Base-by-base conservation (phyloP, 176 grass and related monocot species). In the Microstegium vimineum region DNA sequence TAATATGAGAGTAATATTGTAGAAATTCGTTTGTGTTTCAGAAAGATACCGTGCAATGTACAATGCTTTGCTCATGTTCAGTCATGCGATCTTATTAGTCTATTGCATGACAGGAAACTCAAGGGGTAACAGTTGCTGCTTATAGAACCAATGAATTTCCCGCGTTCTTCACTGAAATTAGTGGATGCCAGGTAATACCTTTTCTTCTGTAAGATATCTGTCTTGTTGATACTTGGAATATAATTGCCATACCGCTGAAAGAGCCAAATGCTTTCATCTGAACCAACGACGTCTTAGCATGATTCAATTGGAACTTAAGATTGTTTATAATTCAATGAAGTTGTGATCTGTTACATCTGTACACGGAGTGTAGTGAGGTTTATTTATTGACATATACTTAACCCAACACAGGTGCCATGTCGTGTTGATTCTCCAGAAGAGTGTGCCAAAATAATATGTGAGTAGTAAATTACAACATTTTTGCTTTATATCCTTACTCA, bases 111-210 rank as follows among this genome's bases (percentile, higher is more conserved):
- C 78, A 98, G 95, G 95, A 98, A 91, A 98, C 92, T 87, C 89
- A 95, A 91, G 95, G n/a, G 30, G 92, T 95, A 42, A 93, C 90
- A 10, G 79, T 98, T 85, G 90, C 90, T 93, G 89, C 86, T 49
- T 98, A 98, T 35, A 78, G 73, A 83, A 82, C 92, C 31, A 83
- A 95, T 52, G 92, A 98, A 74, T 98, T 98, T 78, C 95, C 95
- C 68, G 88, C 95, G 35, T 98, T 98, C 85, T 98, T 93, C 83
- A 93, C 88, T 66, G 84, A 92, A 82, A 63, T 20, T 23, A 93
- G 95, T 85, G 92, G 95, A 82, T 98, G 75, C 67, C 86, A 98
- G 88, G 95, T 98, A 73, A 76, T 63, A 41, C 7, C 63, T 83
- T 66, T 62, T n/a, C 38, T 73, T 66, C 66, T 80, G 2, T 74